Base-by-base conservation (phyloP, 768 basidiomycete genomes). In the Clitopilus hobsonii region DNA sequence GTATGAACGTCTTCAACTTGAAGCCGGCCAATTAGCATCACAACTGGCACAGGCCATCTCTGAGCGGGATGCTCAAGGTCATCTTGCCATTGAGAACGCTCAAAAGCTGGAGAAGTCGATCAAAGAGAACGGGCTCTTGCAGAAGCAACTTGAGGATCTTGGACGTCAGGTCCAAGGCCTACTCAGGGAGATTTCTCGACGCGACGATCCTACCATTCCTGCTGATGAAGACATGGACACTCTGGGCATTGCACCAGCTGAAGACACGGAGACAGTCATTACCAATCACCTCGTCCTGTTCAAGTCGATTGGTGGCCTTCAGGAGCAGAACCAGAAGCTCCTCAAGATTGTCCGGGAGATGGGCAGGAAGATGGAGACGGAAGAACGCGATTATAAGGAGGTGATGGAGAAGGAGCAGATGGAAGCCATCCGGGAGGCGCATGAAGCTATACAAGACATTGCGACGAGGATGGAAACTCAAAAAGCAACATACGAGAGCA, bases 291-390 rank as follows among this genome's bases (percentile, higher is more conserved):
- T 98, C 18, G 89, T 98, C 23, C 79, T 91, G 28, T 98, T 94
- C 84, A 79, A 79, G 41, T 89, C 86, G 0, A 81, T 98, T 52
- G 78, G 82, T 13, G 76, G 80, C 11, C 73, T 99, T n/a, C 94
- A 98, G 64, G 81, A 86, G 38, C 94, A 96, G 71, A 98, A 98
- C 67, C 88, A 91, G 74, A 89, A 89, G 61, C 72, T 98, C 22
- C 75, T 98, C 48, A 85, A 82, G 68, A 85, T 96, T 60, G 86
- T 88, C 11, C 79, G 95, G 16, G 89, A 91, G 54, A 77, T 98
- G 32, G 93, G 89, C 5, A 71, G 78, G 30, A 88, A 89, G 74
- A 82, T 98, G 79, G 97, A 98, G 71, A 75, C 75, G 5, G 88
- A 90, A 61, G 93, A 96, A 69, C 79, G 76, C 59, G 89, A 91